phyloP scores from a whole-genome alignment of 192 early-diverging fungal species.

The Irineochytrium annulatum region DNA sequence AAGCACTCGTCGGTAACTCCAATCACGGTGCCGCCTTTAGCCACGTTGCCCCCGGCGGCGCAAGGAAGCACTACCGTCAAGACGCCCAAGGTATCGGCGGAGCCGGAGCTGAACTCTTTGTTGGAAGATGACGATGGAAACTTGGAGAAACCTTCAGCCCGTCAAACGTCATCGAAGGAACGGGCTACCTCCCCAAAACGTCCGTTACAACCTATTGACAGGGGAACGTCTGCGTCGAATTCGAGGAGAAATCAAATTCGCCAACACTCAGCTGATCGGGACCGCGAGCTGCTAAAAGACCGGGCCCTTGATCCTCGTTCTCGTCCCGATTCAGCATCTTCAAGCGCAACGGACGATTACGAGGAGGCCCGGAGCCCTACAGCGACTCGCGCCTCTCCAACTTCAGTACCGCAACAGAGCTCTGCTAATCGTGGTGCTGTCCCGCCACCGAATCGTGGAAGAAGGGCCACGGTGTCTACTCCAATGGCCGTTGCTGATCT shows the following conservation, averaged over 20 bases:
- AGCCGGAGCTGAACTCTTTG: slow-evolving; percentile 10
- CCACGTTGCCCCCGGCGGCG: not conserved
- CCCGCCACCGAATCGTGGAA: slow-evolving; percentile 1
- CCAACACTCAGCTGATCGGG: not conserved
- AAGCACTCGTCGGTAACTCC: not conserved
- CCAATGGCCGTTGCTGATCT: slow-evolving; percentile 31
- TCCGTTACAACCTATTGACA: not conserved
- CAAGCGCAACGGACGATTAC: no score
- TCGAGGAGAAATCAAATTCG: not conserved
- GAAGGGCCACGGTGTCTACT: slow-evolving; percentile 32
- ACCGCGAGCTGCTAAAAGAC: slow-evolving; percentile 6
- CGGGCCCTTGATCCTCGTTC: slow-evolving; percentile 1
- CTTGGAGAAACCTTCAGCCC: no score
- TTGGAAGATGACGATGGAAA: slow-evolving; percentile 11
- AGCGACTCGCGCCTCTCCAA: no score
- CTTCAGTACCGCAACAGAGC: not conserved
- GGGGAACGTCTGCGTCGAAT: not conserved
- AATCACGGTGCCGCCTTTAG: not conserved
- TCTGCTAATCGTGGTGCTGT: not conserved
- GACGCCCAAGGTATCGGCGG: slow-evolving; percentile 7
- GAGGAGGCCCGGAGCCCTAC: no score
- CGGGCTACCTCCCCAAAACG: not conserved
- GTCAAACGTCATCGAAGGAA: not conserved
- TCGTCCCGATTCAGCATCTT: not conserved
- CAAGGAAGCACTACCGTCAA: slow-evolving; percentile 6